These are phyloP conservation scores for Schwanniomyces polymorphus DNA, from an alignment of 805 yeast species.

Conservation along the genomic window DNA sequence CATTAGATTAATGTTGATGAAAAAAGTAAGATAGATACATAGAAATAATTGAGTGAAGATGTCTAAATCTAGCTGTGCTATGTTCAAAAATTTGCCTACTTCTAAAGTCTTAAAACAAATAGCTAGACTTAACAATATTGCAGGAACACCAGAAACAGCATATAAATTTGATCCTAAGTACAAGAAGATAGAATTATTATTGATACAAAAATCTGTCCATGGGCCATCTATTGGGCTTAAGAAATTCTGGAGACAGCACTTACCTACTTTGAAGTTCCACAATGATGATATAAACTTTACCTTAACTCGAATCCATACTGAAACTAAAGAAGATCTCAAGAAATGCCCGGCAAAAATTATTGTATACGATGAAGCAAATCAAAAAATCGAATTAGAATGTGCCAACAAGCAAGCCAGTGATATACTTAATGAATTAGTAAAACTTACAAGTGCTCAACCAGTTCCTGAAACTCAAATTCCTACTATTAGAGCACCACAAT, in stretches of 20 bases:
- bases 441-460: constrained; percentile 49
- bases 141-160: constrained; percentile 48
- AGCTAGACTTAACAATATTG: constrained; percentile 49
- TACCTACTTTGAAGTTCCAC: constrained; percentile 80
- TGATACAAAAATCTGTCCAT: constrained; percentile 42
- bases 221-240: constrained; percentile 67
- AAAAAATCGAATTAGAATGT: constrained; percentile 50
- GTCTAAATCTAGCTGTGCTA: constrained; percentile 4
- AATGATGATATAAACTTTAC: constrained; percentile 69
- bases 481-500: constrained; percentile 6
- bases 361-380: constrained; percentile 39
- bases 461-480: constrained; percentile 51
- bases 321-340: constrained; percentile 39
- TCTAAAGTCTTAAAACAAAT: constrained; percentile 48
- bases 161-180: constrained; percentile 23
- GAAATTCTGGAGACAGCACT: constrained; percentile 70
- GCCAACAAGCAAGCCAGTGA: constrained; percentile 46
- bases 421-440: constrained; percentile 58
- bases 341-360: constrained; percentile 48
- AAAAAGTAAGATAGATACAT: background rate
- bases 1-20: background rate
- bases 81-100: constrained; percentile 18
- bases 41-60: background rate
- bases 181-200: constrained; percentile 49
- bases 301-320: constrained; percentile 53